Conservation (phyloP, 164 flowering plant genomes). For the Dillenia turbinata region DNA sequence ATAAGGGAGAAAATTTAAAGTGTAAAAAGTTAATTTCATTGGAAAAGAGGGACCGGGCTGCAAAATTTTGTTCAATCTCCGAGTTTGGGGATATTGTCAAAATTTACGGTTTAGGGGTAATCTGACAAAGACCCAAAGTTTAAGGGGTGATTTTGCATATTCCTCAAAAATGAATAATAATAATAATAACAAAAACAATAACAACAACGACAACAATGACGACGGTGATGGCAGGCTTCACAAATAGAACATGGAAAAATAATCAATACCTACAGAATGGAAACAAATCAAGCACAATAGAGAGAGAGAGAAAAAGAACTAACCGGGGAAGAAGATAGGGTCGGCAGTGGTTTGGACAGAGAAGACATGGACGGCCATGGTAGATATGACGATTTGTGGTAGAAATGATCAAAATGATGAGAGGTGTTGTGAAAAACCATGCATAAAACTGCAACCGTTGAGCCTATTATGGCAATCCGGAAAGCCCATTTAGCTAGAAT, state of each 20-base stretch:
- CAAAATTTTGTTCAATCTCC: too few species aligned
- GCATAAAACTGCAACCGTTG: conserved; percentile 3
- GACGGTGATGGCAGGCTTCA: not conserved
- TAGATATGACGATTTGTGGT: not conserved
- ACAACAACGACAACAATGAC: not conserved
- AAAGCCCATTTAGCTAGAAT: too few species aligned
- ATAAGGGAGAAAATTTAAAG: not conserved
- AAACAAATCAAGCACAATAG: too few species aligned
- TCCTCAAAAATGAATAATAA: too few species aligned
- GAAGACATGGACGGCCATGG: not conserved
- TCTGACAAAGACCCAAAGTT: too few species aligned
- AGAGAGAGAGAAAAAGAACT: not conserved
- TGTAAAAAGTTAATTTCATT: not conserved
- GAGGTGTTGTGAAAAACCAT: conserved; percentile 4
- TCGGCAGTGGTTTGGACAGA: not conserved
- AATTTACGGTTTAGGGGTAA: too few species aligned
- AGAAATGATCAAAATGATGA: not conserved
- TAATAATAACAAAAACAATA: too few species aligned
- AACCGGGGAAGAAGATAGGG: conserved; percentile 10
- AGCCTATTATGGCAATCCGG: too few species aligned
- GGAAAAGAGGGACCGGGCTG: too few species aligned
- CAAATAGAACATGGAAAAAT: not conserved
- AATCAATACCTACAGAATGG: too few species aligned
- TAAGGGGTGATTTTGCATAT: too few species aligned
- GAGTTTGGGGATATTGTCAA: too few species aligned